Conservation (phyloP, 192 early-diverging fungal genomes). For the Funneliformis geosporum region DNA sequence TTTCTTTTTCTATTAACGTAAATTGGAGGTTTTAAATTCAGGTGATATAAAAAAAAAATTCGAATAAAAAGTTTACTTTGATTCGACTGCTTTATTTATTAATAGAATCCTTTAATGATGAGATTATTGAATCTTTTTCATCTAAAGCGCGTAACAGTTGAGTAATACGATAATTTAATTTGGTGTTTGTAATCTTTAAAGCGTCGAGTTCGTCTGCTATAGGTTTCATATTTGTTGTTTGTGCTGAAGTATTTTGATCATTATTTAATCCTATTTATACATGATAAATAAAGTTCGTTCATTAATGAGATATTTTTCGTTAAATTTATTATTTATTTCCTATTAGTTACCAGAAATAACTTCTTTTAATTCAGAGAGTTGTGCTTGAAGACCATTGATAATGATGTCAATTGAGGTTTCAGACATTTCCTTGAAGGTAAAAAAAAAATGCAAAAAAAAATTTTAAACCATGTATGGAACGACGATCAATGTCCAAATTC, state of each 20-base stretch:
- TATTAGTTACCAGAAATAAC: constrained; percentile 12
- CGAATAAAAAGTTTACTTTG: not conserved
- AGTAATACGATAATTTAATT: constrained; percentile 2
- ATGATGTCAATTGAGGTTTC: not conserved
- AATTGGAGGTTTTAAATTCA: not conserved
- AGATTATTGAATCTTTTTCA: constrained; percentile 15
- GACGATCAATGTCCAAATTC: too few species aligned
- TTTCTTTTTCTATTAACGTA: too few species aligned
- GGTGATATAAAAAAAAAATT: not conserved
- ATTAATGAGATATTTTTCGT: not conserved
- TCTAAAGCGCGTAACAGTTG: constrained; percentile 1
- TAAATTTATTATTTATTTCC: too few species aligned
- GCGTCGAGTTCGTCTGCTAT: not conserved
- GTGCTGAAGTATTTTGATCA: not conserved
- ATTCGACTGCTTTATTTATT: not conserved
- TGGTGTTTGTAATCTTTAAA: not conserved
- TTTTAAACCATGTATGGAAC: too few species aligned
- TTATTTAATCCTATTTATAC: not conserved
- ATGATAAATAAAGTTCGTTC: not conserved
- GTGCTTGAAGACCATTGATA: constrained; percentile 3
- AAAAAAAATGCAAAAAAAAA: too few species aligned
- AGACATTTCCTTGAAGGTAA: not conserved
- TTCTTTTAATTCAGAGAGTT: constrained; percentile 9
- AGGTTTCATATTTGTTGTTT: not conserved
- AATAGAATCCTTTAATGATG: not conserved